Evolutionary conservation across 2,329 filamentous ascomycete species (phyloP), one percentile per base, ranked within the genome.

Genomic region (Hymenoscyphus repandus): DNA sequence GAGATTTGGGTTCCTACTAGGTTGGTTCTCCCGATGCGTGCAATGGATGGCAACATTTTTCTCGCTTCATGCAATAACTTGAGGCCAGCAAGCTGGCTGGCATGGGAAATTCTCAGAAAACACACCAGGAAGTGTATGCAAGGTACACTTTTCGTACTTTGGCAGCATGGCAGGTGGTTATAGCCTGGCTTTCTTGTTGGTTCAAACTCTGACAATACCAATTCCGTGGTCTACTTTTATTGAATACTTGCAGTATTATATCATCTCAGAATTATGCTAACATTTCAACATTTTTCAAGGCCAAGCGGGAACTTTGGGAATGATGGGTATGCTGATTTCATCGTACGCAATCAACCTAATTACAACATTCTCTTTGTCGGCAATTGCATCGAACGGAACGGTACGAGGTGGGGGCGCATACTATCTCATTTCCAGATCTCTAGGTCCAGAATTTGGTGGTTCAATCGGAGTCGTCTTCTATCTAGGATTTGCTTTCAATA

Each of bases 381-480:
- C 90, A 9, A 92, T 95, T 61, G 90, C 90, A 32, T 91, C 88
- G 2, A 95, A 95, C 66, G 90, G 90, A 22, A 91, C 90, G 42
- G 90, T 95, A 50, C 84, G 88, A 60, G 90, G 89, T 12, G 90
- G 90, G 12, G 90, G 90, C 46, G 88, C 90, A 34, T 95, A 95
- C 66, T 95, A 92, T 62, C 74, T 95, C 50, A 95, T 95, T 51
- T 95, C 89, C 6, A 79, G 90, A 54, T 91, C 87, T 40, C 72
- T 95, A 3, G 90, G 90, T 0, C 89, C 90, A 6, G 90, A 95
- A 63, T 95, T 95, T 65, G 90, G 90, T 22, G 90, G 90, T 13
- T 90, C 88, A 1, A 95, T 95, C 56, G 90, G 90, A 1, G 77
- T 95, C 20, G 80, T 95, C 11, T 95, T 95, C 68, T 95, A 93